Conservation (phyloP, 768 basidiomycete genomes). For the Lanmaoa pseudosensibilis region DNA sequence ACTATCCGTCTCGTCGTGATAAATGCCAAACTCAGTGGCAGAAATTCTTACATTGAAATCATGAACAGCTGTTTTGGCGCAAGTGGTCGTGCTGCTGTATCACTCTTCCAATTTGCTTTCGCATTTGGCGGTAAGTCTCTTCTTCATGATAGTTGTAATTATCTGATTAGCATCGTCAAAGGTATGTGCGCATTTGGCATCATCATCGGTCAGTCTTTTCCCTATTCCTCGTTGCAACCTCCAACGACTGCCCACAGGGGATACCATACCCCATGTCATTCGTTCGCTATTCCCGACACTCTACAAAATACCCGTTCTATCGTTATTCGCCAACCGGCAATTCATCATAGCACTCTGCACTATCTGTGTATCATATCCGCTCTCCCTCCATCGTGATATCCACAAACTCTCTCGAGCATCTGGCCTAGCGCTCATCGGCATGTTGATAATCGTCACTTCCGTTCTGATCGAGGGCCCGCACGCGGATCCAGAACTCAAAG, state of each 20-base stretch:
- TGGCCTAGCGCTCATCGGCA: slow-evolving; percentile 86
- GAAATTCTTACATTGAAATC: slow-evolving; percentile 89
- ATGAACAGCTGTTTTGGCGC: slow-evolving; percentile 93
- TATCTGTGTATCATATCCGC: slow-evolving; percentile 85
- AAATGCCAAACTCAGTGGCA: slow-evolving; percentile 94
- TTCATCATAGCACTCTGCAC: slow-evolving; percentile 90
- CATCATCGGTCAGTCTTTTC: slow-evolving; percentile 61
- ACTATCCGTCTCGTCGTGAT: slow-evolving; percentile 94
- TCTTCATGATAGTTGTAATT: not conserved
- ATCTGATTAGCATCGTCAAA: slow-evolving; percentile 29
- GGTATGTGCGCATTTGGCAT: slow-evolving; percentile 99
- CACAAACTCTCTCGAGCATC: slow-evolving; percentile 95
- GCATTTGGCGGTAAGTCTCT: slow-evolving; percentile 81
- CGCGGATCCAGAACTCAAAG: slow-evolving; percentile 70
- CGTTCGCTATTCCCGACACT: slow-evolving; percentile 77
- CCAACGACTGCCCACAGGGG: slow-evolving; percentile 48
- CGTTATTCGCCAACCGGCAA: slow-evolving; percentile 78
- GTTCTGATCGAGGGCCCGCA: slow-evolving; percentile 83
- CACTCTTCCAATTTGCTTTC: slow-evolving; percentile 96
- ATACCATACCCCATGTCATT: slow-evolving; percentile 95
- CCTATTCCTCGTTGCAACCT: not conserved
- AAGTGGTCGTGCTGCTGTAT: slow-evolving; percentile 90
- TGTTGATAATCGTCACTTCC: slow-evolving; percentile 88
- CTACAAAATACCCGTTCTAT: slow-evolving; percentile 67
- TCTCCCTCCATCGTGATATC: slow-evolving; percentile 95